Conservation (phyloP, 2,329 filamentous ascomycete species). For the Dryadomyces quercus-mongolicae region DNA sequence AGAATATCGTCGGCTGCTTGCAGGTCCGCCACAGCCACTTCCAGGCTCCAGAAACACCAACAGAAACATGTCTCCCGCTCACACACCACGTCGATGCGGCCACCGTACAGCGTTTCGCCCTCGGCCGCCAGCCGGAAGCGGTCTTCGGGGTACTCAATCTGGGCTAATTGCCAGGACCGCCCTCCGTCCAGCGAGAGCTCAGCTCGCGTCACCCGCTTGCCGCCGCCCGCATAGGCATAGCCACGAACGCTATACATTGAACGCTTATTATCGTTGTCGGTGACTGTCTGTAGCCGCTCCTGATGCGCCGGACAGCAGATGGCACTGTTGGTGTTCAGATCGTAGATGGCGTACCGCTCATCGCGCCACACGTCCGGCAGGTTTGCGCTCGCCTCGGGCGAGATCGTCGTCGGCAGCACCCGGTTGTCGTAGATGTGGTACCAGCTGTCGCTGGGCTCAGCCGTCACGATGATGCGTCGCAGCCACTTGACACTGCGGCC, state of each 20-base stretch:
- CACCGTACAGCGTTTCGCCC: constrained; percentile 51
- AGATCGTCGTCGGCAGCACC: constrained; percentile 76
- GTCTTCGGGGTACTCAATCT: constrained; percentile 76
- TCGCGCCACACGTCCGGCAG: constrained; percentile 73
- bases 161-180: constrained; percentile 61
- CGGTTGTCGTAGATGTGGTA: constrained; percentile 93
- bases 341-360: constrained; percentile 86
- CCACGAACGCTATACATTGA: constrained; percentile 56
- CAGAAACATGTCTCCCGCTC: constrained; percentile 11
- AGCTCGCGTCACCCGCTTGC: constrained; percentile 68
- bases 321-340: constrained; percentile 78
- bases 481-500: constrained; percentile 91
- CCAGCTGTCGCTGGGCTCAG: constrained; percentile 78
- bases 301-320: constrained; percentile 70
- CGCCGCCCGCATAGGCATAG: constrained; percentile 83
- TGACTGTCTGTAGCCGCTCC: constrained; percentile 43
- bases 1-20: constrained; percentile 58
- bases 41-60: constrained; percentile 48
- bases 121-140: constrained; percentile 55
- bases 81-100: constrained; percentile 80
- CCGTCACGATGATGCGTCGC: constrained; percentile 66
- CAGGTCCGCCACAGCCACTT: constrained; percentile 52
- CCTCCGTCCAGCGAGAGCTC: constrained; percentile 78
- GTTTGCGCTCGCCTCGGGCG: constrained; percentile 66
- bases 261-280: constrained; percentile 16